phyloP scores from a whole-genome alignment of 2,329 filamentous ascomycete species.

The Didymella pomorum region DNA sequence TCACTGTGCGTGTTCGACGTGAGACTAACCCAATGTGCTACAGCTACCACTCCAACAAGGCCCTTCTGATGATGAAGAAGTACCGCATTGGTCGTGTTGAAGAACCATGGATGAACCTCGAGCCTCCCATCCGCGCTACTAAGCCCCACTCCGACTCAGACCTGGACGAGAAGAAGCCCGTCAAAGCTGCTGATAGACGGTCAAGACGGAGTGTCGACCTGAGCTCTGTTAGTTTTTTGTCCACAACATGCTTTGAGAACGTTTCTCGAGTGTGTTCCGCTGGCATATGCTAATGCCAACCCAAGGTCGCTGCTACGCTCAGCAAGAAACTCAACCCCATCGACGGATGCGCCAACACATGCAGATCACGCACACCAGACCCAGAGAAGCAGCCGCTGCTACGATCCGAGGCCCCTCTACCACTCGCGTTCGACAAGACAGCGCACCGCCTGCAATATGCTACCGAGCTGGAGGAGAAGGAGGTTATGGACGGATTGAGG shows the following conservation, averaged over 20 bases:
- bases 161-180: conserved; percentile 25
- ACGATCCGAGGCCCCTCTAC: conserved; percentile 15
- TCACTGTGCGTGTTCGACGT: conserved; percentile 10
- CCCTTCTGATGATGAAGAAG: conserved; percentile 65
- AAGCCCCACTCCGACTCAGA: conserved; percentile 45
- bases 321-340: conserved; percentile 36
- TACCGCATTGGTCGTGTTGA: conserved; percentile 67
- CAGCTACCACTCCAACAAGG: conserved; percentile 66
- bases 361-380: conserved; percentile 32
- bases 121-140: conserved; percentile 65
- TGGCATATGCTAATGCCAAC: conserved; percentile 28
- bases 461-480: conserved; percentile 46
- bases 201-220: conserved; percentile 39
- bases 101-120: conserved; percentile 65
- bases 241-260: conserved; percentile 12
- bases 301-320: conserved; percentile 37
- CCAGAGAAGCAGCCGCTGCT: conserved; percentile 36
- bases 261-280: conserved; percentile 9
- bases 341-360: conserved; percentile 24
- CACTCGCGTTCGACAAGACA: conserved; percentile 27
- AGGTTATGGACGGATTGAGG: conserved; percentile 48
- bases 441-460: conserved; percentile 43
- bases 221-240: conserved; percentile 37
- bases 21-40: conserved; percentile 30
- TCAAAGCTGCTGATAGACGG: conserved; percentile 12